Evolutionary conservation across 345 rosid species (phyloP), one percentile per base, ranked within the genome.

Genomic region (Angophora floribunda): DNA sequence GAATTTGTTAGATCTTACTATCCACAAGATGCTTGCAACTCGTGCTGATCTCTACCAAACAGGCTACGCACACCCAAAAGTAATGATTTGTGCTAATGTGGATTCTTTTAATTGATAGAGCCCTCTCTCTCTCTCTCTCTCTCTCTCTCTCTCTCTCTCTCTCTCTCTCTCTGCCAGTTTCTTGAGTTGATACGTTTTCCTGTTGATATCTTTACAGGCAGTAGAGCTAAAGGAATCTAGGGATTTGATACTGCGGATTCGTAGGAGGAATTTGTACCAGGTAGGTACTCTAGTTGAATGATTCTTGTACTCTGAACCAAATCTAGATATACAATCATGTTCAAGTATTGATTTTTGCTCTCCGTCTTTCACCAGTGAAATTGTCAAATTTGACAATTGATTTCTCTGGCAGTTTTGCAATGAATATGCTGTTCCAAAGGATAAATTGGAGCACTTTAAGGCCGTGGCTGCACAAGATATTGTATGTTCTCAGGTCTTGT

Each of bases 51-150:
- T 96, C 53, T 93, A 96, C 90, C 95, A 97, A 89, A 96, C 97
- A n/a, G 98, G 96, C 86, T 97, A 97, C 89, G 94, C 95, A 22
- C 99, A 97, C 93, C 93, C 99, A 87, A 97, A 97, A 96, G 99
- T 96, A 87, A 97, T 95, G 99, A 99, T 97, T 91, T 10, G 32
- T 87, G 36, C 85, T 51, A 47, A 41, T 89, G 79, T 89, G 88
- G 53, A 70, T 65, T 51, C 51, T 63, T 51, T 86, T 79, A 28
- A n/a, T 55, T 2, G 32, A 52, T 15, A 52, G 11, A 61, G 55
- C 78, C 70, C n/a, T n/a, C n/a, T n/a, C n/a, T n/a, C n/a, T n/a
- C n/a, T n/a, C n/a, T n/a, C n/a, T n/a, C n/a, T n/a, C n/a, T n/a
- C n/a, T n/a, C n/a, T n/a, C n/a, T n/a, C n/a, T n/a, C n/a, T n/a